These are phyloP conservation scores for Penstemon davidsonii DNA, from an alignment of 257 asterid genomes.

Conservation along the genomic window DNA sequence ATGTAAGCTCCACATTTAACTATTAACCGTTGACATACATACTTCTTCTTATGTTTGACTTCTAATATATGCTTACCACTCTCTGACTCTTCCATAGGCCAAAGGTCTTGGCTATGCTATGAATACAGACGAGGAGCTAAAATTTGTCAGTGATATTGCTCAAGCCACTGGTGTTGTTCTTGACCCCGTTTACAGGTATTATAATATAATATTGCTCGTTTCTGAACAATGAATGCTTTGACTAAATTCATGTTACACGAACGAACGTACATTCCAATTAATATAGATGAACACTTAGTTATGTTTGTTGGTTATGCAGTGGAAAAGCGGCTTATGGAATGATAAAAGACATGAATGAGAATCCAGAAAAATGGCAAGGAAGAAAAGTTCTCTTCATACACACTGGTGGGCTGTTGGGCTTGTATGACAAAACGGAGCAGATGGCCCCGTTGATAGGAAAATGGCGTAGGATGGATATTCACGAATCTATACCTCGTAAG, in stretches of 20 bases:
- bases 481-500: conserved; percentile 55
- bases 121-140: conserved; percentile 78
- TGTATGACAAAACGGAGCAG: conserved; percentile 78
- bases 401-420: conserved; percentile 88
- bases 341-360: conserved; percentile 75
- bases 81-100: conserved; percentile 54
- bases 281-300: neutral
- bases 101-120: conserved; percentile 98
- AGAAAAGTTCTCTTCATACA: conserved; percentile 83
- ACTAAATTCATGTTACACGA: no score
- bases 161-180: conserved; percentile 86
- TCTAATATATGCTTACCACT: neutral
- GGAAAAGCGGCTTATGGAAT: conserved; percentile 84
- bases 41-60: neutral
- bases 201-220: no score
- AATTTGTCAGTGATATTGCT: conserved; percentile 79
- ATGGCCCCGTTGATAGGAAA: conserved; percentile 58
- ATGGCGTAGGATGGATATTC: conserved; percentile 78
- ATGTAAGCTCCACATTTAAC: conserved; percentile 48
- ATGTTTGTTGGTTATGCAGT: conserved; percentile 38
- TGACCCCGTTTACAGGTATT: conserved; percentile 95
- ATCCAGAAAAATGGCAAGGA: conserved; percentile 88
- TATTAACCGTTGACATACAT: no score
- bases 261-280: no score
- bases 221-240: no score